These are phyloP conservation scores for Aspergillus ustus DNA, from an alignment of 2,329 filamentous ascomycete genomes.

Conservation along the genomic window DNA sequence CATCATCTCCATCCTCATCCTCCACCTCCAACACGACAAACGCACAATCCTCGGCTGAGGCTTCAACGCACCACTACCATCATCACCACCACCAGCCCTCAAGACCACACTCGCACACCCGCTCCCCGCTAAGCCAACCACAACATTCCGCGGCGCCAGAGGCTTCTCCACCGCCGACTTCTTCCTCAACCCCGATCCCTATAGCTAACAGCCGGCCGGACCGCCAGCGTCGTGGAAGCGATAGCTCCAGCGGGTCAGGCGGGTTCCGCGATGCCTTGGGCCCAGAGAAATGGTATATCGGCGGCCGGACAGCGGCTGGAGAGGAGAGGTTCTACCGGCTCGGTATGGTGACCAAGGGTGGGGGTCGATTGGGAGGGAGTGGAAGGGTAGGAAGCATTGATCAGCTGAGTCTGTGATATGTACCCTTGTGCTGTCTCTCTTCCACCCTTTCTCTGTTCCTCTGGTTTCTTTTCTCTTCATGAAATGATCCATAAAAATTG, in stretches of 20 bases:
- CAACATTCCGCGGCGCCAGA: constrained; percentile 42
- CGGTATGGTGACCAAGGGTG: constrained; percentile 53
- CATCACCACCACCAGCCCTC: constrained; percentile 20
- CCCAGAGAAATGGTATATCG: constrained; percentile 57
- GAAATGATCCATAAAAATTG: neutral
- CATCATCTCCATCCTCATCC: constrained; percentile 27
- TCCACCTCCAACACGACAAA: neutral
- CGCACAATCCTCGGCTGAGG: constrained; percentile 12
- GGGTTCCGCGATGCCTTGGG: constrained; percentile 54
- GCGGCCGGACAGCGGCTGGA: constrained; percentile 51
- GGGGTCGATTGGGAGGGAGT: constrained; percentile 46
- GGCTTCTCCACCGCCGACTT: constrained; percentile 34
- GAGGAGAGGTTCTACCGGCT: constrained; percentile 55
- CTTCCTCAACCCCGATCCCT: constrained; percentile 43
- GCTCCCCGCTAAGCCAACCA: constrained; percentile 38
- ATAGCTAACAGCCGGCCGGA: constrained; percentile 39
- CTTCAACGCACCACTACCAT: constrained; percentile 25
- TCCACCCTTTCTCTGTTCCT: neutral
- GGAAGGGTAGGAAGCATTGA: constrained; percentile 53
- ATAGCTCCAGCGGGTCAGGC: constrained; percentile 52
- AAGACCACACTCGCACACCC: constrained; percentile 29
- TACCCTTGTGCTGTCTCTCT: neutral
- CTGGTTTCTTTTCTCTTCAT: neutral
- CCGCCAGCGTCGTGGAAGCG: constrained; percentile 52
- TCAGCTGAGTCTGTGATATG: constrained; percentile 51